Evolutionary conservation across 495 filamentous ascomycete species (phyloP), one percentile per base, ranked within the genome.

Genomic region (Tricharina praecox): DNA sequence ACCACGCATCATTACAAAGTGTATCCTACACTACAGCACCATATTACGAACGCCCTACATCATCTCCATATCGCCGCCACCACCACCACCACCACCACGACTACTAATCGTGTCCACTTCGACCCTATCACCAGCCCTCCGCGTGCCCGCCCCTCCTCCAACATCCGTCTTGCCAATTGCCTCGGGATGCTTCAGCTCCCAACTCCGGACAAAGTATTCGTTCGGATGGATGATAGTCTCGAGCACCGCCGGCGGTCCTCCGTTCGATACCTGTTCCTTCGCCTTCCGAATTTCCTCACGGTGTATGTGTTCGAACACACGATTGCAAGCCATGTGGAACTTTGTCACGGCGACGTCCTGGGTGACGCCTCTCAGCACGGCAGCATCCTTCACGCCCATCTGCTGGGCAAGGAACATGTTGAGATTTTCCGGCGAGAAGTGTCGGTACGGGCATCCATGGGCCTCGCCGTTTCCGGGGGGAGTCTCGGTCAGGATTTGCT

Each of bases 181-280:
- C 15, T 68, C 73, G 23, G 81, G 60, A 56, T 85, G 78, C 71
- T 83, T 93, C 38, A 96, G 64, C 54, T 92, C 54, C 63, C 82
- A 96, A 59, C 84, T 88, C 51, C 87, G 73, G 70, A 90, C 88
- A 64, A 96, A 96, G 64, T 95, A 99, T 47, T 85, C 85, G 63
- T 99, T 99, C 8, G 92, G 92, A 63, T 99, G 92, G 16, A 93
- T 79, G 54, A 99, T 95, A 1, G 86, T 96, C 65, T 95, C 90
- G 26, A 92, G 69, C 58, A 92, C 81, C 3, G 74, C 70, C n/a
- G 77, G 70, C 23, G 74, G 73, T 83, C 84, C 86, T 25, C 77
- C 76, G n/a, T 70, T 67, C n/a, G n/a, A n/a, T n/a, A n/a, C n/a
- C 28, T 77, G 72, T 26, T 96, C 88, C 65, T 84, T 90, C 45